Conservation (phyloP, 257 asterid species). For the Przewalskia tangutica region DNA sequence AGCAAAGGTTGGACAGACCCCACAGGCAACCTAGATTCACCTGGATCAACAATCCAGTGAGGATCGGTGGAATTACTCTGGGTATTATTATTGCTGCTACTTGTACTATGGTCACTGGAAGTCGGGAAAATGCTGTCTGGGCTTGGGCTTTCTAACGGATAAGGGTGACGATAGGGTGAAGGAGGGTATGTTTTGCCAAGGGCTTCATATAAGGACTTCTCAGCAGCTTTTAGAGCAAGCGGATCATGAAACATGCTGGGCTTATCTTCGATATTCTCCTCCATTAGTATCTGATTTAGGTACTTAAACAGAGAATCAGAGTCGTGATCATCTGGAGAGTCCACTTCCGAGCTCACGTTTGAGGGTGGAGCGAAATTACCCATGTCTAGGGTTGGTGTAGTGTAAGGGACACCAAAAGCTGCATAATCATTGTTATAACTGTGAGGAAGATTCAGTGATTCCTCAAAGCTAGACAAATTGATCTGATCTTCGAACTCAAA, state of each 20-base stretch:
- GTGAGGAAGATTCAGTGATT: constrained; percentile 20
- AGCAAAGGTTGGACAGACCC: constrained; percentile 26
- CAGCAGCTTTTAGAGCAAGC: constrained; percentile 70
- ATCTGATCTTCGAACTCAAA: constrained; percentile 26
- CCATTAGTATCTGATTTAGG: constrained; percentile 76
- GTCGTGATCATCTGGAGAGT: constrained; percentile 76
- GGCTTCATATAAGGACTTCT: constrained; percentile 75
- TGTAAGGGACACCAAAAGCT: constrained; percentile 38
- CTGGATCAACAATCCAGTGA: constrained; percentile 45
- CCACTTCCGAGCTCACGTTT: constrained; percentile 44
- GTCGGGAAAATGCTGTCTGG: constrained; percentile 51
- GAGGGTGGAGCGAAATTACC: constrained; percentile 34
- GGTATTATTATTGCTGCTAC: constrained; percentile 24
- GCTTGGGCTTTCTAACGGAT: constrained; percentile 48
- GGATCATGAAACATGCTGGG: constrained; percentile 97
- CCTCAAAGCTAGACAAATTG: constrained; percentile 30
- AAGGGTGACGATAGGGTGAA: constrained; percentile 23
- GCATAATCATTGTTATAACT: constrained; percentile 17
- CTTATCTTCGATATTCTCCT: constrained; percentile 77
- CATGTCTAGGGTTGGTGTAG: constrained; percentile 25
- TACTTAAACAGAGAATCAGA: constrained; percentile 77
- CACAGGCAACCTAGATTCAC: constrained; percentile 24
- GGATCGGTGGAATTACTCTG: constrained; percentile 34
- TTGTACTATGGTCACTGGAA: constrained; percentile 43
- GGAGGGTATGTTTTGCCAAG: constrained; percentile 63